Conservation (phyloP, 495 filamentous ascomycete genomes). For the Daldinia bambusicola region DNA sequence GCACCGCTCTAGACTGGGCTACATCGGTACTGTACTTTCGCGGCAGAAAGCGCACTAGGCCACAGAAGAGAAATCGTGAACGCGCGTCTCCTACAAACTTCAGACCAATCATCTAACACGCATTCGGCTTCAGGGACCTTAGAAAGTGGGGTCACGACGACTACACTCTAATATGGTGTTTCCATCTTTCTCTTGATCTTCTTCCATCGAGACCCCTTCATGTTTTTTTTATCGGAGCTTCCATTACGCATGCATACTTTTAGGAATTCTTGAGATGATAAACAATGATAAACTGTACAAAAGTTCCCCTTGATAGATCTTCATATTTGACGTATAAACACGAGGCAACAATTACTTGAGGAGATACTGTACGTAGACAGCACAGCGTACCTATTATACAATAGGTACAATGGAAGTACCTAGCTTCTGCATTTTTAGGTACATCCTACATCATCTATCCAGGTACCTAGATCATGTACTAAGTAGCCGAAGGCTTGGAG, state of each 20-base stretch:
- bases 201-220: not conserved
- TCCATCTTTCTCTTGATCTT: slow-evolving; percentile 1
- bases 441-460: no score
- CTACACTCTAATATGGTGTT: slow-evolving; percentile 21
- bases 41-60: slow-evolving; percentile 43
- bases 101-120: slow-evolving; percentile 37
- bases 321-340: not conserved
- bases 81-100: slow-evolving; percentile 36
- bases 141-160: slow-evolving; percentile 35
- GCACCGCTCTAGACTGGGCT: slow-evolving; percentile 2
- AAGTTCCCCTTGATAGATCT: not conserved
- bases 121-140: slow-evolving; percentile 21
- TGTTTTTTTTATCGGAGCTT: not conserved
- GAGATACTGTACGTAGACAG: no score
- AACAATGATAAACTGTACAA: not conserved
- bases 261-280: not conserved
- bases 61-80: slow-evolving; percentile 43
- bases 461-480: not conserved
- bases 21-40: slow-evolving; percentile 40
- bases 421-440: not conserved
- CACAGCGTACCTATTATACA: no score
- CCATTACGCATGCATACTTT: not conserved
- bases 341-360: not conserved
- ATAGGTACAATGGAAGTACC: no score
- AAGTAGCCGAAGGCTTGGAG: not conserved